Conservation (phyloP, 2,329 filamentous ascomycete genomes). For the Penicillium oxalicum region DNA sequence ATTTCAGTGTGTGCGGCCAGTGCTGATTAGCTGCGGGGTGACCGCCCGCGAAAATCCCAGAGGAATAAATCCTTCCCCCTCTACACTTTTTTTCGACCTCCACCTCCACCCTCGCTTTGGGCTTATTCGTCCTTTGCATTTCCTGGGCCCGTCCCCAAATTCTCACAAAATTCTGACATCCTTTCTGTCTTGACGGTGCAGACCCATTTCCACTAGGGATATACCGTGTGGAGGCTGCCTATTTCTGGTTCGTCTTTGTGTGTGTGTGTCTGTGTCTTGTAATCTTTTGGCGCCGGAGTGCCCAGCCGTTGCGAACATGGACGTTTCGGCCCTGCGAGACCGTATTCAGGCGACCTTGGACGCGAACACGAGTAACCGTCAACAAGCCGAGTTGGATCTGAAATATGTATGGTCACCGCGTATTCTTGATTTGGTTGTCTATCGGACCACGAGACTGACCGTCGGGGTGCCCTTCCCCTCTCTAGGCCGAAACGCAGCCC, state of each 20-base stretch:
- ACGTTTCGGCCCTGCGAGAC: constrained; percentile 55
- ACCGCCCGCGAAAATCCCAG: constrained; percentile 23
- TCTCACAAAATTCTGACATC: not conserved
- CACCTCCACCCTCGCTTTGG: constrained; percentile 9
- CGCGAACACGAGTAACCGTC: constrained; percentile 55
- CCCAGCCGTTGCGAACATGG: constrained; percentile 45
- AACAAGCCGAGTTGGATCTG: constrained; percentile 59
- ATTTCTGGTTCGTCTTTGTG: constrained; percentile 6
- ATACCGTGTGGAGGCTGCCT: constrained; percentile 16
- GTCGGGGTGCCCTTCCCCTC: constrained; percentile 7
- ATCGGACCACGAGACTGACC: constrained; percentile 13
- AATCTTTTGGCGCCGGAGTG: constrained; percentile 26
- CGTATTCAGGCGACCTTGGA: constrained; percentile 61
- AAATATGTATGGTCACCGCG: constrained; percentile 51
- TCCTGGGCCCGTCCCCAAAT: not conserved
- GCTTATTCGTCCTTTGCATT: constrained; percentile 11
- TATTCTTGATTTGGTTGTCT: constrained; percentile 10
- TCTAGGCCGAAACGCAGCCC: constrained; percentile 78
- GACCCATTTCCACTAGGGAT: constrained; percentile 18
- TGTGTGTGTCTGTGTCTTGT: constrained; percentile 11
- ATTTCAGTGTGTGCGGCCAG: constrained; percentile 15
- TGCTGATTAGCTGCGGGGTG: constrained; percentile 26
- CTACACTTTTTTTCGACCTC: constrained; percentile 19
- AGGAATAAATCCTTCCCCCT: constrained; percentile 17
- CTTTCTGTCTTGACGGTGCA: constrained; percentile 11